A percentile compares a stretch with the other conserved stretches of the same genome.
These are phyloP conservation scores for Hypsizygus ulmarius DNA, from an alignment of 1,284 basidiomycete genomes.

Conservation along the genomic window DNA sequence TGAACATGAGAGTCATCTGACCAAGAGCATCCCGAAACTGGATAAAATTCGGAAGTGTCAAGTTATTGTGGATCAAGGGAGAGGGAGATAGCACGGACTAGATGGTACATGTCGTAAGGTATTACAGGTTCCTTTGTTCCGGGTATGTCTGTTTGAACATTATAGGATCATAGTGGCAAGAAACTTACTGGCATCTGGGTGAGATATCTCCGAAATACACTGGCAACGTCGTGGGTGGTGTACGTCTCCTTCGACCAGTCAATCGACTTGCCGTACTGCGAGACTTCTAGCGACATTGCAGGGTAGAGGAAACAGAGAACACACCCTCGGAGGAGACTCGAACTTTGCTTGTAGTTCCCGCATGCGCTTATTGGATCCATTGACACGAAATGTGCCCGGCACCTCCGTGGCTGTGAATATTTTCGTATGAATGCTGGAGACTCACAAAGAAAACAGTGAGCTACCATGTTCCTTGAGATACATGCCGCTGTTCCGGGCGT, in stretches of 20 bases:
- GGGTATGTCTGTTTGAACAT: neutral
- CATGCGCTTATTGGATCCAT: slow-evolving; percentile 93
- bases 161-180: slow-evolving; percentile 6
- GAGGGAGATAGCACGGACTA: slow-evolving; percentile 49
- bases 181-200: slow-evolving; percentile 89
- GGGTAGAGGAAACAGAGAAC: slow-evolving; percentile 28
- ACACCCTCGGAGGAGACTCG: slow-evolving; percentile 82
- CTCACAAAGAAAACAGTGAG: slow-evolving; percentile 16
- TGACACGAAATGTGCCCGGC: slow-evolving; percentile 94
- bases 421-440: slow-evolving; percentile 9
- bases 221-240: slow-evolving; percentile 95
- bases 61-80: slow-evolving; percentile 19
- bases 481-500: slow-evolving; percentile 56
- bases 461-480: slow-evolving; percentile 89
- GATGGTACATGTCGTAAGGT: slow-evolving; percentile 83
- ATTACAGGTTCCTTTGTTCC: slow-evolving; percentile 79
- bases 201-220: slow-evolving; percentile 92
- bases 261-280: slow-evolving; percentile 89
- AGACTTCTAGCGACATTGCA: slow-evolving; percentile 6
- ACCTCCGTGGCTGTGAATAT: slow-evolving; percentile 77
- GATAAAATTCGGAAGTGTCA: neutral
- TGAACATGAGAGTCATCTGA: slow-evolving; percentile 31
- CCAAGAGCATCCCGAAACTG: slow-evolving; percentile 84
- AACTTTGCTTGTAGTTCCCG: slow-evolving; percentile 90
- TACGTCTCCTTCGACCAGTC: slow-evolving; percentile 87